Conservation (phyloP, 1,139 yeast genomes). For the Tardiomyces blankii region DNA sequence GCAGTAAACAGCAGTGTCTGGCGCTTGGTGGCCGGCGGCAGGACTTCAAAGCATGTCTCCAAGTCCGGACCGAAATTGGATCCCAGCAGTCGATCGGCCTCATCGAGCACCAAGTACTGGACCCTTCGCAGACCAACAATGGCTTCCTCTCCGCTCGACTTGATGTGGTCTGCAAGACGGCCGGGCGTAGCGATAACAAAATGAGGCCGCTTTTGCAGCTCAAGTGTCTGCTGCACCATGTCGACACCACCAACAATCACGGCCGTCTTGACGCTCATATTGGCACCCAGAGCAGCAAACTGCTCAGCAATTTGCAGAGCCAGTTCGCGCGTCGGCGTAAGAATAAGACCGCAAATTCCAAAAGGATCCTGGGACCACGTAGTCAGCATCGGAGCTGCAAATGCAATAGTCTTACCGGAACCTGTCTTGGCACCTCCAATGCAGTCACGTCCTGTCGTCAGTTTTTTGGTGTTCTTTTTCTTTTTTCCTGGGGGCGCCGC, state of each 20-base stretch:
- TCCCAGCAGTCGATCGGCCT: constrained; percentile 85
- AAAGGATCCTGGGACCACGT: constrained; percentile 92
- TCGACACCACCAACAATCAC: constrained; percentile 94
- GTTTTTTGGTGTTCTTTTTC: neutral
- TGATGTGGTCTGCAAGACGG: constrained; percentile 83
- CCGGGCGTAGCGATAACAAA: constrained; percentile 98
- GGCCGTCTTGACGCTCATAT: constrained; percentile 69
- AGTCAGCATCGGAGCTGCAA: constrained; percentile 92
- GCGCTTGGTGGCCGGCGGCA: constrained; percentile 63
- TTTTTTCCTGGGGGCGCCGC: no score
- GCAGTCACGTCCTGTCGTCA: constrained; percentile 52
- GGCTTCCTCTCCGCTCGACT: constrained; percentile 84
- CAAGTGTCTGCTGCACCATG: constrained; percentile 75
- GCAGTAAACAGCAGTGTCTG: constrained; percentile 93
- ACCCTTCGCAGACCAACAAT: constrained; percentile 66
- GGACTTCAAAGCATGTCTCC: constrained; percentile 49
- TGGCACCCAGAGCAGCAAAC: constrained; percentile 83
- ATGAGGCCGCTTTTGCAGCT: constrained; percentile 77
- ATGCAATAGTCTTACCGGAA: constrained; percentile 95
- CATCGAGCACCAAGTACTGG: constrained; percentile 80
- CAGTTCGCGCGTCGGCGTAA: constrained; percentile 92
- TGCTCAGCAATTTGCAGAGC: constrained; percentile 97
- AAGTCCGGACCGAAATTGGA: constrained; percentile 77
- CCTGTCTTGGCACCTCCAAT: constrained; percentile 99
- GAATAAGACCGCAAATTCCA: constrained; percentile 79